Percentiles rank a stretch among this genome's conserved stretches.
Conservation (phyloP, 805 yeast genomes). For the Limtongia smithiae region DNA sequence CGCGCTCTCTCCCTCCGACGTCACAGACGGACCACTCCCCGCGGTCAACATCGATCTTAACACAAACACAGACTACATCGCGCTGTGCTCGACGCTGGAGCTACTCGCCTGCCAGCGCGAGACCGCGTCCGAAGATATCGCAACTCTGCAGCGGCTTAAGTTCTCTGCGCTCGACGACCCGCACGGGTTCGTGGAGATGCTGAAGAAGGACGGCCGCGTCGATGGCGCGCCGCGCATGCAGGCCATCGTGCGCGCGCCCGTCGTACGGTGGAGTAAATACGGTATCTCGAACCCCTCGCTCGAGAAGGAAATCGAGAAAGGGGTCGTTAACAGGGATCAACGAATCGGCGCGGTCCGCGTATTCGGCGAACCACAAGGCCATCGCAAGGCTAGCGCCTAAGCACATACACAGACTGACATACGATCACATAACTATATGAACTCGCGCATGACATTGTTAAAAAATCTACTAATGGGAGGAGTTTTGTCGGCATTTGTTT, state of each 20-base stretch:
- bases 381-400: conserved; percentile 18
- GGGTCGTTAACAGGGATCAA: conserved; percentile 30
- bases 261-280: conserved; percentile 36
- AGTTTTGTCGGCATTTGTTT: no score
- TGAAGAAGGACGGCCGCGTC: conserved; percentile 20
- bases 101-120: conserved; percentile 32
- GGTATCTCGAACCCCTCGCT: conserved; percentile 34
- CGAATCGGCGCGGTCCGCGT: conserved; percentile 30
- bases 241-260: conserved; percentile 34
- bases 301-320: conserved; percentile 30
- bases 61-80: conserved; percentile 35
- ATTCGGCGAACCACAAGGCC: conserved; percentile 19
- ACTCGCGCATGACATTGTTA: no score
- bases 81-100: conserved; percentile 34
- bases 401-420: not conserved
- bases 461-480: no score
- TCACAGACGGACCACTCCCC: conserved; percentile 3
- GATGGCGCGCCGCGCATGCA: conserved; percentile 33
- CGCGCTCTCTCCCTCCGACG: not conserved
- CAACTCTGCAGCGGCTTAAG: conserved; percentile 29
- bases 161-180: conserved; percentile 34
- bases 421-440: no score
- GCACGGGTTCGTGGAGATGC: conserved; percentile 26
- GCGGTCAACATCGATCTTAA: conserved; percentile 23
- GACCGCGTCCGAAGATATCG: conserved; percentile 32